Conservation (phyloP, 305 asterid genomes). For the Fraxinus platypoda region DNA sequence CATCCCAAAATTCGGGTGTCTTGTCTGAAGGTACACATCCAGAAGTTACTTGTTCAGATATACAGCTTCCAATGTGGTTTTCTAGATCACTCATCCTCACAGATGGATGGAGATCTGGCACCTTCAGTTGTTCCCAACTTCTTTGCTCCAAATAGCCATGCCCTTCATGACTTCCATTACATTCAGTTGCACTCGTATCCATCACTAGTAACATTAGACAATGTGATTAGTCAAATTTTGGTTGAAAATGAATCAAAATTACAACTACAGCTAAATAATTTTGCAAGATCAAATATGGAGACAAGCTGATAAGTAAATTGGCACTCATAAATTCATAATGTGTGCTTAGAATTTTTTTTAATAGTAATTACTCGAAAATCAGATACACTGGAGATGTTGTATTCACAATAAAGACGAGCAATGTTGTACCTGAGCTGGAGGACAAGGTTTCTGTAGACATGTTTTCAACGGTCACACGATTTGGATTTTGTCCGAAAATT, state of each 20-base stretch:
- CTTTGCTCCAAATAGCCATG: constrained; percentile 28
- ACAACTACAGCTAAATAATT: background rate
- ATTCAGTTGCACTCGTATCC: constrained; percentile 45
- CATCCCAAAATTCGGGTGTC: constrained; percentile 57
- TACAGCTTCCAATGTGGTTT: constrained; percentile 58
- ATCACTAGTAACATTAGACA: constrained; percentile 35
- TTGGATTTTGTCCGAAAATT: constrained; percentile 33
- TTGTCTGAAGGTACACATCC: constrained; percentile 50
- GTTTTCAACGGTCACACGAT: constrained; percentile 20
- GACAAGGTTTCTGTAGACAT: constrained; percentile 45
- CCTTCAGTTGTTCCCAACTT: constrained; percentile 36
- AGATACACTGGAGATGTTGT: background rate
- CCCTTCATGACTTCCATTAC: constrained; percentile 26
- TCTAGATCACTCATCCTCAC: constrained; percentile 60
- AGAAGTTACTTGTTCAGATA: constrained; percentile 57
- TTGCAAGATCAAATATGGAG: background rate
- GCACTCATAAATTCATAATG: background rate
- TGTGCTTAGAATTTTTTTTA: background rate
- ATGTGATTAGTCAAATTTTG: constrained; percentile 8
- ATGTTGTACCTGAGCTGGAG: constrained; percentile 59
- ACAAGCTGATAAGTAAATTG: constrained; percentile 2
- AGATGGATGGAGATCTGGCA: constrained; percentile 45
- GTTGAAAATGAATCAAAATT: background rate
- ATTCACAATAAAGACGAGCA: constrained; percentile 7
- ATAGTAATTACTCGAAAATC: background rate